A percentile compares a stretch with the other conserved stretches of the same genome.
Conservation (phyloP, 2,329 filamentous ascomycete species). For the Phialocephala subalpina region DNA sequence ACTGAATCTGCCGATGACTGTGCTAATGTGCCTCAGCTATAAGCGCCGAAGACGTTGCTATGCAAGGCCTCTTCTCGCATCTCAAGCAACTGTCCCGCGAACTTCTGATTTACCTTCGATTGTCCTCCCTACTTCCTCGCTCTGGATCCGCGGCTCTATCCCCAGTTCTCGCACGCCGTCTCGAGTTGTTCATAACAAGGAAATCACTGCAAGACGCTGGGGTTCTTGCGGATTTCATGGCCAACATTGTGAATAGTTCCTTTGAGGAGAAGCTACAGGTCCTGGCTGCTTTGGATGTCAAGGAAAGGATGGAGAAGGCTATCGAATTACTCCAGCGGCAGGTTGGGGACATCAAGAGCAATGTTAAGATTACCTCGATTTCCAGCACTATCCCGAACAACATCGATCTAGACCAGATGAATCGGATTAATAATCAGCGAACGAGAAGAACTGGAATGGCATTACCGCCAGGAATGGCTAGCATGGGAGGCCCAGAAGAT, state of each 20-base stretch:
- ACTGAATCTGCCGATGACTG: background rate
- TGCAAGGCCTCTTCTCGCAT: constrained; percentile 76
- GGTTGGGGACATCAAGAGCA: constrained; percentile 84
- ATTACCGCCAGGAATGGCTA: constrained; percentile 35
- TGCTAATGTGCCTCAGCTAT: constrained; percentile 38
- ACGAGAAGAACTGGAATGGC: constrained; percentile 37
- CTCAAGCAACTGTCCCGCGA: constrained; percentile 88
- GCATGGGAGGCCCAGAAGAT: constrained; percentile 53
- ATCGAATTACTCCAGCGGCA: constrained; percentile 86
- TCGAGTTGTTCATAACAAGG: constrained; percentile 86
- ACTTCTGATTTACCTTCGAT: constrained; percentile 81
- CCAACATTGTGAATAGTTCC: constrained; percentile 85
- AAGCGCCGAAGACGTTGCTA: constrained; percentile 64
- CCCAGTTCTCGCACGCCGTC: constrained; percentile 82
- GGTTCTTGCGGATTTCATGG: constrained; percentile 93
- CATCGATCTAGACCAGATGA: constrained; percentile 63
- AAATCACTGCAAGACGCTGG: constrained; percentile 87
- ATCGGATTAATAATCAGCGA: constrained; percentile 52
- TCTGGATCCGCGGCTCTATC: constrained; percentile 73
- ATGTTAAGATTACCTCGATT: constrained; percentile 83
- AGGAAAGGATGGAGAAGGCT: constrained; percentile 80
- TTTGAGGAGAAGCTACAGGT: constrained; percentile 93
- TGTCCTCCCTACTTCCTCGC: constrained; percentile 84
- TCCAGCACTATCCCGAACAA: constrained; percentile 70
- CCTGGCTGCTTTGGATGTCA: constrained; percentile 80